A percentile compares a stretch with the other conserved stretches of the same genome.
Conservation (phyloP, 768 basidiomycete species). For the Mycena galopus region DNA sequence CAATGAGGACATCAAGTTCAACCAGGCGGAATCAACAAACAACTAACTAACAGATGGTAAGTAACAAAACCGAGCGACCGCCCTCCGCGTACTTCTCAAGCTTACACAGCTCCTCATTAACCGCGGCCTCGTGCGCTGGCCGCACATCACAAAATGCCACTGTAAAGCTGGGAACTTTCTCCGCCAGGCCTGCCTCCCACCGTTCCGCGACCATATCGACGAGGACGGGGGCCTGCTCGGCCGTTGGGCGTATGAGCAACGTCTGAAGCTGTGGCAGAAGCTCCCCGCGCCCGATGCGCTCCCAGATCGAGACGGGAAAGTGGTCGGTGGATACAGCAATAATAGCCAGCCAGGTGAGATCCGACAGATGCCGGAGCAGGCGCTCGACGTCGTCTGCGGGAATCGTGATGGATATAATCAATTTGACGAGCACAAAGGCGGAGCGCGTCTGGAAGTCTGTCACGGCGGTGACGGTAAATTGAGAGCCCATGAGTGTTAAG, state of each 20-base stretch:
- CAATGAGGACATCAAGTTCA: too few species aligned
- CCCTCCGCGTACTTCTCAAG: slow-evolving; percentile 16
- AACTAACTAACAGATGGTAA: neutral
- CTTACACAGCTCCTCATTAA: slow-evolving; percentile 7
- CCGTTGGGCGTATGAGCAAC: too few species aligned
- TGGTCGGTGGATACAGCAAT: slow-evolving; percentile 11
- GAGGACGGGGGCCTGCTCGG: too few species aligned
- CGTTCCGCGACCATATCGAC: too few species aligned
- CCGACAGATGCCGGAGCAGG: neutral
- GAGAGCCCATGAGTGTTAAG: neutral
- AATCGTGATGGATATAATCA: neutral
- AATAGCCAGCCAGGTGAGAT: neutral
- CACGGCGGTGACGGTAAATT: neutral
- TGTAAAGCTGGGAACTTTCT: neutral
- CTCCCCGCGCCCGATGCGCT: too few species aligned
- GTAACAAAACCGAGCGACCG: neutral
- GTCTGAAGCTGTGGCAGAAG: too few species aligned
- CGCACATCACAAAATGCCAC: slow-evolving; percentile 2
- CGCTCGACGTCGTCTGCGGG: neutral
- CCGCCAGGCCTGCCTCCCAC: neutral
- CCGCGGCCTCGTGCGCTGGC: slow-evolving; percentile 1
- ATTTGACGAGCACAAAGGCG: slow-evolving; percentile 5
- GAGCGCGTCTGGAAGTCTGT: slow-evolving; percentile 14
- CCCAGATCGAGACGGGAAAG: neutral
- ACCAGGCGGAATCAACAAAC: too few species aligned